Conservation (phyloP, 2,329 filamentous ascomycete species). For the Sphaerulina vaccinii region DNA sequence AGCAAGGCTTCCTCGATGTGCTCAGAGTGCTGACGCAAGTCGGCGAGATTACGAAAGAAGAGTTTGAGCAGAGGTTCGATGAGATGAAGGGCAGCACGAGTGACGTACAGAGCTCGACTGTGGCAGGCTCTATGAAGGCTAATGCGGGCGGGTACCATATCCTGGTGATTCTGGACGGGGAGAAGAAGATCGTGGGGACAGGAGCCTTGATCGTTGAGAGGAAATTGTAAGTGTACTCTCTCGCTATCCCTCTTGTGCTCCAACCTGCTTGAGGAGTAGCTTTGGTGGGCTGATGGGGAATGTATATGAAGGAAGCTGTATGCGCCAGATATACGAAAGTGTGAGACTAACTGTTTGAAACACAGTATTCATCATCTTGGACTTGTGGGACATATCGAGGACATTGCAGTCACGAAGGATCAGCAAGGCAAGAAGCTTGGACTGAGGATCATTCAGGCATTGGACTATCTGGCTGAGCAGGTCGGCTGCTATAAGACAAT, state of each 20-base stretch:
- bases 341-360: neutral
- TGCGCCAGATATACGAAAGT: neutral
- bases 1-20: constrained; percentile 82
- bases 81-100: constrained; percentile 60
- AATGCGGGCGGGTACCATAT: constrained; percentile 76
- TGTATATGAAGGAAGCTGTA: neutral
- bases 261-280: neutral
- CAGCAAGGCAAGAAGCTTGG: constrained; percentile 98
- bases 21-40: constrained; percentile 89
- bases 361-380: constrained; percentile 70
- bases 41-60: constrained; percentile 73
- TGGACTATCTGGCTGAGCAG: constrained; percentile 83
- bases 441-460: constrained; percentile 84
- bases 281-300: neutral
- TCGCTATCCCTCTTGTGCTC: neutral
- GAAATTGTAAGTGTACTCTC: constrained; percentile 68
- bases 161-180: constrained; percentile 76
- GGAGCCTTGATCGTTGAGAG: constrained; percentile 88
- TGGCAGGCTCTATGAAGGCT: constrained; percentile 54
- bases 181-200: constrained; percentile 75
- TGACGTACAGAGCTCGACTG: neutral
- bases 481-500: constrained; percentile 97
- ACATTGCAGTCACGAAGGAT: constrained; percentile 91
- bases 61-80: constrained; percentile 77
- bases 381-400: constrained; percentile 91